Evolutionary conservation across 2,329 filamentous ascomycete genomes (phyloP), one percentile per base, ranked within the genome.

Genomic region (Lachnellula suecica): DNA sequence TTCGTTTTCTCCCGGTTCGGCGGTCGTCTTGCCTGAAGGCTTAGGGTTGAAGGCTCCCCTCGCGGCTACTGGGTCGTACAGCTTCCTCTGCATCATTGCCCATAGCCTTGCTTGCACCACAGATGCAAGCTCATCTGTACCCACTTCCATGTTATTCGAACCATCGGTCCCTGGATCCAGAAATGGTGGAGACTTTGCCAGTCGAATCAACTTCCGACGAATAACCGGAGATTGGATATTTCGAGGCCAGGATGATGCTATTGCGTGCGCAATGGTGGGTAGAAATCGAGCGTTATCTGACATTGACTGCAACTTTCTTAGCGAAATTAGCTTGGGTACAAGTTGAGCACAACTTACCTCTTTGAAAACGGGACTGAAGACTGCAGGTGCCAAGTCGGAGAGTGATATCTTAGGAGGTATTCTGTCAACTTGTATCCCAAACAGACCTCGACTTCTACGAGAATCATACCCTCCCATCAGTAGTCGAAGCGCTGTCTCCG

Each of bases 301-400:
- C 47, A 65, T 59, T n/a, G 31, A 35, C 61, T 64, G 20, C 3
- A 29, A 3, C n/a, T 10, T 55, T 23, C 45, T 50, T 35, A 46
- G 50, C 24, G 13, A 29, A 22, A 31, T 22, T 22, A 8, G 2
- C 11, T 9, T 19, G 11, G n/a, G 8, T 19, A 22, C 15, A 2
- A 34, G 4, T 7, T 11, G 37, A n/a, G 19, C n/a, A 34, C 24
- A 29, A 27, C 25, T 8, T 57, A 64, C 64, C 47, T 64, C 51
- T 50, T 58, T 59, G 35, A 64, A 66, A 0, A 59, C 63, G 5
- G 63, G 62, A 53, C 56, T 60, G 53, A 65, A 67, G 11, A 64
- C 48, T 8, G 45, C 44, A 1, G 65, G 65, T 13, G 55, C 52
- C 13, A 63, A 45, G 8, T 22, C 48, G n/a, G 58, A 59, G 22